Evolutionary conservation across 768 basidiomycete species (phyloP), one percentile per base, ranked within the genome.

Genomic region (Mycena albidolilacea): DNA sequence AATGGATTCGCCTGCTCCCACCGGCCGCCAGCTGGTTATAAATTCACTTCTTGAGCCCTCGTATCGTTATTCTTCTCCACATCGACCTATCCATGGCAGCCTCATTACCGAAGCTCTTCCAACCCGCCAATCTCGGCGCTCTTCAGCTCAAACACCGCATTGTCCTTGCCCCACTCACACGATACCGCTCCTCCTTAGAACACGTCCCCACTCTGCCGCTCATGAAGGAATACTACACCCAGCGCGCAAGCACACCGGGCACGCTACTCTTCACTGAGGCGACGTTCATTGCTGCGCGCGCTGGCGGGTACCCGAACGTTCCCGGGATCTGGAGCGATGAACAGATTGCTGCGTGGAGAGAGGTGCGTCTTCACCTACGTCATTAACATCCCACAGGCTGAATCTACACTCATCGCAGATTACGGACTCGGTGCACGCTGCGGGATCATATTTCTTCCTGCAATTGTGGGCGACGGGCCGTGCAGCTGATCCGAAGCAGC

Each of bases 381-480:
- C 39, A 60, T 41, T 7, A 21, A 54, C 37, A 17, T 17, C 35
- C 37, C 35, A 6, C 12, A 21, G 15, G 10, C 11, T 21, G 15
- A 0, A 39, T 41, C 19, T 4, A 43, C 8, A 37, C 3, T 35
- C 11, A 14, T 57, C 61, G 17, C 44, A 85, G 84, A 78, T 91
- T 19, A 85, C 85, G 38, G 84, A 86, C 10, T 82, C 82, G 0
- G 88, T 90, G 0, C 89, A 90, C 76, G 84, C 82, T 7, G 83
- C 86, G 43, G 85, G 86, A 2, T 87, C 84, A 0, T 85, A 81
- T 76, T 84, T 88, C 67, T 85, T 81, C 75, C 39, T 82, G 12
- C 89, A 90, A 73, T 76, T 86, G 4, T 87, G 87, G 80, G 88
- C 89, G 0, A 74, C 88, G 2, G 88, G 86, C 0, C 84, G 85